Conservation (phyloP, 805 yeast species). For the Clavispora carvajalis region DNA sequence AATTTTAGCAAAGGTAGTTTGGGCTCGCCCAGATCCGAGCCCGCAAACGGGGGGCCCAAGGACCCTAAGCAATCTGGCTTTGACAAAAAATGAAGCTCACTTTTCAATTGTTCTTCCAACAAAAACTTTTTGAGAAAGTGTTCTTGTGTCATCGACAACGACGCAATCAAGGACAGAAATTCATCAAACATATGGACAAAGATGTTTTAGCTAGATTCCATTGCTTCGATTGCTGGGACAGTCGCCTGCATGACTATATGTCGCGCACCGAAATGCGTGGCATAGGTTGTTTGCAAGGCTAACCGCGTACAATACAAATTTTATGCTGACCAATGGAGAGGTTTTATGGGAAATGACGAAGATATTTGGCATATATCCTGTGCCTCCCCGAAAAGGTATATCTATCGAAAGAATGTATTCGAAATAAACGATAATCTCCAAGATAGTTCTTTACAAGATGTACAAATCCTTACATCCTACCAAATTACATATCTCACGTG, state of each 20-base stretch:
- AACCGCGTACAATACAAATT: no score
- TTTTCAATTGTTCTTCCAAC: conserved; percentile 52
- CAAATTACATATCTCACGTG: neutral
- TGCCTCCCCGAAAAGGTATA: no score
- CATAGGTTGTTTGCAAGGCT: no score
- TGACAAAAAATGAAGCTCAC: conserved; percentile 58
- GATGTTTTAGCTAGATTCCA: no score
- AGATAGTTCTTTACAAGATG: no score
- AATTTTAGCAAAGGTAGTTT: conserved; percentile 66
- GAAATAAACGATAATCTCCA: no score
- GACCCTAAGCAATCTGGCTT: conserved; percentile 58
- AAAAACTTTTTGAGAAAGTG: conserved; percentile 85
- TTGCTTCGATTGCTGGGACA: neutral
- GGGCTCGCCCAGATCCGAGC: conserved; percentile 21
- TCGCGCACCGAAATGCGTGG: neutral
- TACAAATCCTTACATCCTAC: no score
- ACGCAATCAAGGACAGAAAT: conserved; percentile 4
- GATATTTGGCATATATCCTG: no score
- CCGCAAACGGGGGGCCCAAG: conserved; percentile 74
- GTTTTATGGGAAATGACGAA: no score
- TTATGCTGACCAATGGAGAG: no score
- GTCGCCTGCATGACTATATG: neutral
- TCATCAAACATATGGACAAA: no score
- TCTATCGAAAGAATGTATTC: no score
- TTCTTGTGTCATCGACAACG: conserved; percentile 61